Evolutionary conservation across 768 basidiomycete genomes (phyloP).

Genomic region (Sarcodon aspratus): DNA sequence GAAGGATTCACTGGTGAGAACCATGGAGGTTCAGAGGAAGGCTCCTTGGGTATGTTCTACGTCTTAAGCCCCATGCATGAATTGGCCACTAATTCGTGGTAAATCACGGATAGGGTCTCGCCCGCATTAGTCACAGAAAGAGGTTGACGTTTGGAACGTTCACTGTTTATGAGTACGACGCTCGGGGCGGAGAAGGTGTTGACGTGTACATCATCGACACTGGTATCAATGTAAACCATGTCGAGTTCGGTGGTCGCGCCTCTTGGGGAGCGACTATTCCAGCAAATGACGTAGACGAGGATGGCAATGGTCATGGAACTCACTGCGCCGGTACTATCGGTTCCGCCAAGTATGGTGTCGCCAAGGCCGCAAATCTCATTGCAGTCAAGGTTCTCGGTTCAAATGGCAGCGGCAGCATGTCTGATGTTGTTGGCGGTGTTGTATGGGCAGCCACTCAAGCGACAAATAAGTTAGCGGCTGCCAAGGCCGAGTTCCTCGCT

Average conservation of each 20-base stretch:
- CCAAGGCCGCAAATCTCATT: constrained; percentile 82
- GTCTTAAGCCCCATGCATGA: neutral
- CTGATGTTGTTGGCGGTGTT: constrained; percentile 86
- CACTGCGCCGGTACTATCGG: constrained; percentile 96
- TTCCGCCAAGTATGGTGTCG: constrained; percentile 89
- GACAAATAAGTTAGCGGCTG: constrained; percentile 40
- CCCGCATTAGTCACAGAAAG: constrained; percentile 82
- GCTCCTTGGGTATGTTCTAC: constrained; percentile 73
- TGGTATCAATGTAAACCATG: constrained; percentile 79
- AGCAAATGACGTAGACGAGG: constrained; percentile 68
- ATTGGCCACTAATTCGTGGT: neutral
- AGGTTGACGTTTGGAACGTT: constrained; percentile 75
- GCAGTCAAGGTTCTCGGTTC: constrained; percentile 94
- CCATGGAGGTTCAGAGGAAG: constrained; percentile 44
- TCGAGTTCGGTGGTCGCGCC: constrained; percentile 84
- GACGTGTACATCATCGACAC: constrained; percentile 87
- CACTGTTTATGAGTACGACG: constrained; percentile 66
- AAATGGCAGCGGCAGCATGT: constrained; percentile 91
- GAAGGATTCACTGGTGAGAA: constrained; percentile 85
- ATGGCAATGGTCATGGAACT: constrained; percentile 92
- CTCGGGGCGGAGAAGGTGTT: constrained; percentile 78
- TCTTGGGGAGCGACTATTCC: constrained; percentile 93
- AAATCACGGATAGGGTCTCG: constrained; percentile 61
- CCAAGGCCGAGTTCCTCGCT: constrained; percentile 50
- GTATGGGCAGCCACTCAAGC: constrained; percentile 59